Conservation (phyloP, 345 rosid genomes). For the Punica granatum region DNA sequence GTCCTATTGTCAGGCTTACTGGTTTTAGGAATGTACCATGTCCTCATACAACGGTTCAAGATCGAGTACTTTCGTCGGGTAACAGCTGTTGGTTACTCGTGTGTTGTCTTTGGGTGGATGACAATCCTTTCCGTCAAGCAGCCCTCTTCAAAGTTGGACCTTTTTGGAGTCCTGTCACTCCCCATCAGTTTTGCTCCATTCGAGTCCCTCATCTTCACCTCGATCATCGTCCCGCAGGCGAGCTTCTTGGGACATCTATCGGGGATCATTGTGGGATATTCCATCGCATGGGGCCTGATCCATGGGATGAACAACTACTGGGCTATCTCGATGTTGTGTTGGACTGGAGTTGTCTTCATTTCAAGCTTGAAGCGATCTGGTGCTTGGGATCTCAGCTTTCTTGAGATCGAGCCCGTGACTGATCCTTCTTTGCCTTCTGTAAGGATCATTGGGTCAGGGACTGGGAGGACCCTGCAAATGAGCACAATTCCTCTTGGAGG, state of each 20-base stretch:
- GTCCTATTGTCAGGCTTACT: constrained; percentile 66
- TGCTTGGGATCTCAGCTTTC: constrained; percentile 69
- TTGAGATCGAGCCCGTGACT: constrained; percentile 81
- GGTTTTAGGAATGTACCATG: constrained; percentile 73
- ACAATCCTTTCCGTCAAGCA: constrained; percentile 90
- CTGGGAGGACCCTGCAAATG: constrained; percentile 72
- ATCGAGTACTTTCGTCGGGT: constrained; percentile 82
- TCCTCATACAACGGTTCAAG: constrained; percentile 66
- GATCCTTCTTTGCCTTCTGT: constrained; percentile 85
- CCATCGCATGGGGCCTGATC: constrained; percentile 89
- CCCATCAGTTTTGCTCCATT: constrained; percentile 97
- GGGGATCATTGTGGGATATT: constrained; percentile 86
- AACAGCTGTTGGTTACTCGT: constrained; percentile 95
- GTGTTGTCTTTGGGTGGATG: constrained; percentile 99
- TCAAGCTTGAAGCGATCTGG: constrained; percentile 88
- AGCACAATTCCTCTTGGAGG: constrained; percentile 58
- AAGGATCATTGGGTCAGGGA: constrained; percentile 53
- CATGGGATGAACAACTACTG: constrained; percentile 95
- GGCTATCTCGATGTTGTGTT: constrained; percentile 84
- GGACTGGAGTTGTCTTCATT: constrained; percentile 62
- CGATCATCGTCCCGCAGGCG: constrained; percentile 97
- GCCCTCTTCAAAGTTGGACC: constrained; percentile 87
- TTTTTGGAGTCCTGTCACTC: constrained; percentile 83
- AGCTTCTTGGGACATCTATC: constrained; percentile 95
- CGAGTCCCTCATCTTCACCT: constrained; percentile 87